Base-by-base conservation (phyloP, 495 filamentous ascomycete species). In the Xanthoparmelia taractica region DNA sequence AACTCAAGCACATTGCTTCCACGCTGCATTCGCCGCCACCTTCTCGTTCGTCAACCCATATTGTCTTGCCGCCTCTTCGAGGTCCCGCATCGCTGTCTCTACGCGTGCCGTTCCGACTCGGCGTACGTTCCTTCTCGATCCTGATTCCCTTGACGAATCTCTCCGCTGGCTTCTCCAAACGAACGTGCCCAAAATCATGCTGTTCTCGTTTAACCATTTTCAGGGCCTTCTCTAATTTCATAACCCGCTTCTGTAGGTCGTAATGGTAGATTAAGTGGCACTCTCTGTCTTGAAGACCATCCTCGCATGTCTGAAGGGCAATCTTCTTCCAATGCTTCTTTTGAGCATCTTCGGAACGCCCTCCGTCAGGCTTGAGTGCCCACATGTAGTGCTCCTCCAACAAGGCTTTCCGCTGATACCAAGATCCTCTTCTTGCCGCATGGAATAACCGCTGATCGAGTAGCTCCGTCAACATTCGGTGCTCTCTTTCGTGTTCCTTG, bases 381-480 rank as follows among this genome's bases (percentile, higher is more conserved):
- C 82, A 79, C 89, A 97, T 92, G 70, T 98, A 97, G 66, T 92
- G 91, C 73, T 98, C 94, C 75, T 98, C 94, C 23, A 98, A 72
- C 8, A 98, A 75, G 1, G 94, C 94, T 75, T 92, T 96, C 20
- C 94, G 89, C 73, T 97, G 92, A 70, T 97, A 97, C 94, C 94
- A 98, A 2, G 85, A 85, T 1, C 94, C 94, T 29, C 93, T 85
- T 33, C 93, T 82, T 18, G 90, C 82, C 45, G 87, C 78, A 71
- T 97, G 93, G 71, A 97, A 96, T 15, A 95, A 80, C 7, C 81
- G 84, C 68, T 97, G 94, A 23, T 72, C 73, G 4, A 98, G 87
- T 3, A 98, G 81, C 66, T 94, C 90, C 2, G 73, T 77, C 1
- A 96, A 75, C 4, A 96, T 73, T 23, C 80, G 76, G 70, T 97